These are phyloP conservation scores for Pulicaria dysenterica DNA, from an alignment of 129 eudicot species.

Conservation along the genomic window DNA sequence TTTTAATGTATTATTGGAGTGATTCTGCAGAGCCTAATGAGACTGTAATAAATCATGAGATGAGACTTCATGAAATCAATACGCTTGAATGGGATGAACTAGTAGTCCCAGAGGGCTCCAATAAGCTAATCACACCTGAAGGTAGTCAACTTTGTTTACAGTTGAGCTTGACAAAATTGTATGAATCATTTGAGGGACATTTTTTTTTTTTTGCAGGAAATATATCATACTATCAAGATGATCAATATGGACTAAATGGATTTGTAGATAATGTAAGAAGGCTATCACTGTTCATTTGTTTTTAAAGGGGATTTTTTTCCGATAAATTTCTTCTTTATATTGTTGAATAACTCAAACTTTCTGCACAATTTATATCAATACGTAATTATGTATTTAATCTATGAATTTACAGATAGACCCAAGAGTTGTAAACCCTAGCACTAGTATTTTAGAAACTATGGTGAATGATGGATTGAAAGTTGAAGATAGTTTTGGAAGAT, in stretches of 20 bases:
- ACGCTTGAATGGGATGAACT: conserved; percentile 99
- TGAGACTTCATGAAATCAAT: conserved; percentile 84
- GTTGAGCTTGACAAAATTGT: conserved; percentile 1
- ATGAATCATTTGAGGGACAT: not conserved
- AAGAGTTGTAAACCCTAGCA: conserved; percentile 28
- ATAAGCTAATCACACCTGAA: conserved; percentile 38
- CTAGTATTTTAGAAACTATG: conserved; percentile 31
- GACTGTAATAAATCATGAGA: conserved; percentile 58
- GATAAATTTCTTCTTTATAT: not conserved
- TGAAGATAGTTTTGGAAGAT: conserved; percentile 79
- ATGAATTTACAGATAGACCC: conserved; percentile 32
- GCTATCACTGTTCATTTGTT: not conserved
- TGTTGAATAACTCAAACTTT: conserved; percentile 24
- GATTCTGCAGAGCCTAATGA: conserved; percentile 46
- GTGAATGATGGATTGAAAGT: conserved; percentile 45
- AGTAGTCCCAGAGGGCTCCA: conserved; percentile 59
- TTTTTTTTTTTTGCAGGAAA: conserved; percentile 39
- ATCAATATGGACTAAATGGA: conserved; percentile 43
- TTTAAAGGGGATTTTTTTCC: not conserved
- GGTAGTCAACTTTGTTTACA: conserved; percentile 43
- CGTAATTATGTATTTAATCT: conserved; percentile 28
- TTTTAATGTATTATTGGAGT: not conserved
- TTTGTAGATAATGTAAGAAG: conserved; percentile 54
- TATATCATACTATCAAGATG: conserved; percentile 40
- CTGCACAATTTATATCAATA: conserved; percentile 23